Base-by-base conservation (phyloP, 2,329 filamentous ascomycete genomes). In the Ilyonectria robusta region DNA sequence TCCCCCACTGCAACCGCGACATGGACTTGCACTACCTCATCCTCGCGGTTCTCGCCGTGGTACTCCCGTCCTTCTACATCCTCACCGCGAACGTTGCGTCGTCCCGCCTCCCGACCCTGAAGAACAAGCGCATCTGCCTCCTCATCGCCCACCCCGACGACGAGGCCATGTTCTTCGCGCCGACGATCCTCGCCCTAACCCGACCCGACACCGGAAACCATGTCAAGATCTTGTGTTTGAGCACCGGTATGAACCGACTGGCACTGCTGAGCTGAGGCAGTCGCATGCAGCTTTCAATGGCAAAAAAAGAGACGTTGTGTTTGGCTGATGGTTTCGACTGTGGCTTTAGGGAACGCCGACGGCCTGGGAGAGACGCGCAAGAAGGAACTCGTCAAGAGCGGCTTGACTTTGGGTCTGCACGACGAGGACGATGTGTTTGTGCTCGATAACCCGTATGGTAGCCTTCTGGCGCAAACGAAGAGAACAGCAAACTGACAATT, bases 131-230 rank as follows among this genome's bases (percentile, higher is more conserved):
- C 77, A 94, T 99, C 78, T 93, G 93, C 79, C 88, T 99, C 60
- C 86, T 99, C 62, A 98, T 99, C 77, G 96, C 96, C 23, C 96
- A 99, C 83, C 96, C 96, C 0, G 96, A 99, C 82, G 96, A 99
- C 77, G 96, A 99, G 84, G 96, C 95, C 80, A 99, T 99, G 96
- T 99, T 99, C 86, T 99, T 99, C 82, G 91, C 94, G 70, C 96
- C 96, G 0, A 93, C 94, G 1, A 86, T 98, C 15, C 87, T 97
- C 74, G 91, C 93, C n/a, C 88, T 99, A 65, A 95, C 94, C 19
- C 86, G 88, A 15, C 94, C 94, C 4, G 89, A 91, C 66, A 86
- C 92, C 21, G 93, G 93, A 4, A 98, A 99, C 82, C 94, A 97
- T 78, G 88, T 99, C 77, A 96, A 97, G 83, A 97, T 99, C 70